Percentiles rank a stretch among this genome's conserved stretches.
Conservation (phyloP, 2,329 filamentous ascomycete species). For the Westerdykella sp. region DNA sequence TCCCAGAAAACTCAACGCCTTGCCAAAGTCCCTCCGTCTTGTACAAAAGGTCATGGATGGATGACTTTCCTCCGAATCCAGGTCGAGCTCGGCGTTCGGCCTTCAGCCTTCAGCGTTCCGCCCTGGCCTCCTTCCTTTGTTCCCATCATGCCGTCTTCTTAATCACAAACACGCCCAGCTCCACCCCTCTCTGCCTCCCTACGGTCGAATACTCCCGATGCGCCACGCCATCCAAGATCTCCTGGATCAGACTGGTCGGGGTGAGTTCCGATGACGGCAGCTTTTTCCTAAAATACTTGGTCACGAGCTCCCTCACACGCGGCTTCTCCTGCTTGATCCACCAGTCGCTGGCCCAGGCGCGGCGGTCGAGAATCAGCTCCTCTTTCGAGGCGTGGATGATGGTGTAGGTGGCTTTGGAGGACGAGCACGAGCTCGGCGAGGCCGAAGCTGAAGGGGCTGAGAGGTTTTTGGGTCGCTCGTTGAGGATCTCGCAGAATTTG, state of each 20-base stretch:
- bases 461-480: slow-evolving; percentile 14
- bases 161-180: slow-evolving; percentile 46
- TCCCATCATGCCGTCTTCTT: slow-evolving; percentile 15
- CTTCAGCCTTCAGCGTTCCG: too few species aligned
- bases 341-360: slow-evolving; percentile 55
- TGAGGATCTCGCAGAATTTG: slow-evolving; percentile 25
- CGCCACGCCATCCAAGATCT: slow-evolving; percentile 54
- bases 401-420: slow-evolving; percentile 36
- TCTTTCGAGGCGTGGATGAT: slow-evolving; percentile 49
- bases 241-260: slow-evolving; percentile 51
- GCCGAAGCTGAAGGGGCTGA: slow-evolving; percentile 21
- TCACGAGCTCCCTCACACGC: slow-evolving; percentile 49
- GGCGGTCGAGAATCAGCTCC: slow-evolving; percentile 46
- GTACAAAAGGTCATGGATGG: neutral
- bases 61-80: neutral
- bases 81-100: neutral
- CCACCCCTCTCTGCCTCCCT: slow-evolving; percentile 42
- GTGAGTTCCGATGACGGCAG: slow-evolving; percentile 44
- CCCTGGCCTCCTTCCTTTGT: neutral
- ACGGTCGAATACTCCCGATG: slow-evolving; percentile 42
- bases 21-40: neutral
- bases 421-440: slow-evolving; percentile 19
- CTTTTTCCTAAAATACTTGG: slow-evolving; percentile 41
- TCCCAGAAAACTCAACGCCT: neutral
- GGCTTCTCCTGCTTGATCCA: slow-evolving; percentile 60